phyloP scores from a whole-genome alignment of 2,329 filamentous ascomycete genomes.

The Podosphaera leucotricha region DNA sequence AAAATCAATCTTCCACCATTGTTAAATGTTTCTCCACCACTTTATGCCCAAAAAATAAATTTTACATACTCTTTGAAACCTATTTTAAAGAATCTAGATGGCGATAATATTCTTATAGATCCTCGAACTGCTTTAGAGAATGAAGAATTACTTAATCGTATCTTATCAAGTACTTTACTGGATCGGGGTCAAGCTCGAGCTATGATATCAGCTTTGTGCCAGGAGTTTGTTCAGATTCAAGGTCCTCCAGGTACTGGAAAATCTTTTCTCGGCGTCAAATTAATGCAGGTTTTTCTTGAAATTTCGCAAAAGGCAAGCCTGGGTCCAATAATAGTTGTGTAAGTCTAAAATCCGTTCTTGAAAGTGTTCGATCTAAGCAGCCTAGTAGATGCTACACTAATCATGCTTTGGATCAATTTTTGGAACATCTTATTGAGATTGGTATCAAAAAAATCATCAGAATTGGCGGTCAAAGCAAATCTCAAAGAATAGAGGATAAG shows the following conservation, averaged over 20 bases:
- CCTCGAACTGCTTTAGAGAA: neutral
- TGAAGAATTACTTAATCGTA: neutral
- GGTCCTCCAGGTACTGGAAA: constrained; percentile 13
- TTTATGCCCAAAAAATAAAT: neutral
- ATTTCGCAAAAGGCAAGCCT: neutral
- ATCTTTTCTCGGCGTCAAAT: constrained; percentile 10
- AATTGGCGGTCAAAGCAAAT: constrained; percentile 10
- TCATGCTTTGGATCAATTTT: constrained; percentile 16
- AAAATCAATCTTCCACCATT: neutral
- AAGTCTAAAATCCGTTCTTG: neutral
- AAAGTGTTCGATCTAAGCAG: constrained; percentile 14
- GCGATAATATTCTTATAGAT: constrained; percentile 1
- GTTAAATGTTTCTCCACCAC: neutral
- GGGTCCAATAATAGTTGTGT: constrained; percentile 1
- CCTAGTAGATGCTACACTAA: constrained; percentile 11
- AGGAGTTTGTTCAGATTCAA: constrained; percentile 3
- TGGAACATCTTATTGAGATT: constrained; percentile 12
- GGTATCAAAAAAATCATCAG: constrained; percentile 10
- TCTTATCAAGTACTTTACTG: neutral
- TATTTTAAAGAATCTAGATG: neutral
- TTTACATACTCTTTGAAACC: neutral
- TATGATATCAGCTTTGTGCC: neutral
- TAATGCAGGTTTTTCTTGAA: neutral
- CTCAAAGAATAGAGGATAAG: constrained; percentile 7
- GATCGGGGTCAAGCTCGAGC: constrained; percentile 1